Evolutionary conservation across 2,329 filamentous ascomycete species (phyloP).

Genomic region (Cladophialophora immunda): DNA sequence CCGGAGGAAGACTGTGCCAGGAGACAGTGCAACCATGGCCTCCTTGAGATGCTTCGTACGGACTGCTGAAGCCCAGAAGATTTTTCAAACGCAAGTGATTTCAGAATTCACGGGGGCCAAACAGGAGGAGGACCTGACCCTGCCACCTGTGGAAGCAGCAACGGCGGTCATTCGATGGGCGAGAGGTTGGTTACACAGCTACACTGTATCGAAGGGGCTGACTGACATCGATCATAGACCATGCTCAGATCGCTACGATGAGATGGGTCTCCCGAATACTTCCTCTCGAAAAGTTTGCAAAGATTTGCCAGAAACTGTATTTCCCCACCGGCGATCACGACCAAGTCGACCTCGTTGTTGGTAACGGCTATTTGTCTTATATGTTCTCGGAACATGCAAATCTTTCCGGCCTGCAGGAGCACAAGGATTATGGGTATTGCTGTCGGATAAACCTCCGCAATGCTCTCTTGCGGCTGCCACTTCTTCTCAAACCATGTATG

Average conservation of each 20-base stretch:
- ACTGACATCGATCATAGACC: slow-evolving; percentile 36
- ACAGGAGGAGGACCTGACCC: slow-evolving; percentile 16
- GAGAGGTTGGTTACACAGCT: slow-evolving; percentile 41
- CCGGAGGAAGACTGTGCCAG: slow-evolving; percentile 13
- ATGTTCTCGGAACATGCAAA: slow-evolving; percentile 47
- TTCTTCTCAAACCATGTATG: slow-evolving; percentile 46
- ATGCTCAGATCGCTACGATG: slow-evolving; percentile 42
- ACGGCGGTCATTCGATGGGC: slow-evolving; percentile 46
- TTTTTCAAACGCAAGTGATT: neutral
- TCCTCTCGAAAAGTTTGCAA: slow-evolving; percentile 45
- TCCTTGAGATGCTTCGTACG: slow-evolving; percentile 21
- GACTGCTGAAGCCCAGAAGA: neutral
- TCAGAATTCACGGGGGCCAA: neutral
- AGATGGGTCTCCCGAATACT: slow-evolving; percentile 47
- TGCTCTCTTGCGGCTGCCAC: slow-evolving; percentile 43
- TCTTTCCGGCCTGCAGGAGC: slow-evolving; percentile 39
- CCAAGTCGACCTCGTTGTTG: slow-evolving; percentile 47
- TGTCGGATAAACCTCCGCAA: slow-evolving; percentile 44
- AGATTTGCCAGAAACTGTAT: slow-evolving; percentile 48
- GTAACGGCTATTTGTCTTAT: slow-evolving; percentile 49
- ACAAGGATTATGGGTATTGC: slow-evolving; percentile 40
- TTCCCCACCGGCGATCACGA: slow-evolving; percentile 48
- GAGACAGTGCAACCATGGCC: slow-evolving; percentile 17
- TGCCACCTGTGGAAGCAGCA: slow-evolving; percentile 45
- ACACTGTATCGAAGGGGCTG: neutral